Base-by-base conservation (phyloP, 371 early-diverging fungal genomes). In the Cokeromyces recurvatus region DNA sequence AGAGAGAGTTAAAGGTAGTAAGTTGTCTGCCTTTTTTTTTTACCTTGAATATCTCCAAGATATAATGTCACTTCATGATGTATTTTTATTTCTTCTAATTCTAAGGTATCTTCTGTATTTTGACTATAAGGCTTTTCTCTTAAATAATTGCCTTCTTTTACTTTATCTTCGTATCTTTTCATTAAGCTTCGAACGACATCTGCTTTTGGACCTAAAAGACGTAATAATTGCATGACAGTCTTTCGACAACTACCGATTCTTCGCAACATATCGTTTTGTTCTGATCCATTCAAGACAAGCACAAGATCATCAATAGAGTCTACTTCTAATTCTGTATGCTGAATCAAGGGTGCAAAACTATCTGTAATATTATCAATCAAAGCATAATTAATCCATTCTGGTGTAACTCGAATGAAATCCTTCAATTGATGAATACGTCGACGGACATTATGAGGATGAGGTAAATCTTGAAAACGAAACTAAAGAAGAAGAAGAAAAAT, bases 271-370 rank as follows among this genome's bases (percentile, higher is more conserved):
- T 94, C 95, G 2, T 74, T 59, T 55, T 91, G 90, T 54, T 92
- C 93, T 0, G 78, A 74, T 29, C 77, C 80, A 38, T 75, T 79
- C 29, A 85, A 55, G 6, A 85, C 79, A n/a, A 85, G 57, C 4
- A 94, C 95, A 21, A 94, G 75, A 48, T 94, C 95, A 57, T 94
- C 95, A 47, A 94, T 91, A 4, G 87, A 77, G 56, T 94, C 93
- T 19, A 92, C 93, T 62, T 93, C 93, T 1, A 85, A 55, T 64
- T 94, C 92, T 14, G 89, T 82, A 27, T 84, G 75, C 21, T 81
- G 75, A 41, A 92, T 78, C 11, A 88, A 39, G 0, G 94, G 94
- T 23, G 87, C 86, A 64, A 91, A 91, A 1, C 81, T 74, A 58
- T 94, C 92, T 0, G 87, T 86, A 24, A 94, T 80, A 55, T 90